Evolutionary conservation across 768 basidiomycete species (phyloP).

Genomic region (Agrocybe pediades): DNA sequence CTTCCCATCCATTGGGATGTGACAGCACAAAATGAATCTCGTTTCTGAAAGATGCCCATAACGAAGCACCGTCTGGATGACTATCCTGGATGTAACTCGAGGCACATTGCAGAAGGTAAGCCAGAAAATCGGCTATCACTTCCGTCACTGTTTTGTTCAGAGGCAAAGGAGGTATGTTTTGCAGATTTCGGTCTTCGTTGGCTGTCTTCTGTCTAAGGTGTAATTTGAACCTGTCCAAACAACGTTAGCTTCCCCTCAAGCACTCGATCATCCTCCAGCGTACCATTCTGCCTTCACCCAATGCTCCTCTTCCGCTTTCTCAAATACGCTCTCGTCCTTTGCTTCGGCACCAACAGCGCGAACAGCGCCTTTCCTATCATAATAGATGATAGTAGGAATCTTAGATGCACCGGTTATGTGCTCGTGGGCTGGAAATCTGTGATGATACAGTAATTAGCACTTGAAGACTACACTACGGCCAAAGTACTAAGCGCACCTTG

Average conservation of each 20-base stretch:
- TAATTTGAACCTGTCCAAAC: constrained; percentile 30
- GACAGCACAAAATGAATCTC: constrained; percentile 44
- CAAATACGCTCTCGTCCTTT: constrained; percentile 35
- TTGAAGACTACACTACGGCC: neutral
- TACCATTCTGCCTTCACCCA: constrained; percentile 53
- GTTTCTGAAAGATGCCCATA: constrained; percentile 39
- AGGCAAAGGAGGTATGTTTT: constrained; percentile 44
- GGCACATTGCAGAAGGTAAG: constrained; percentile 44
- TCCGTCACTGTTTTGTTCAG: constrained; percentile 36
- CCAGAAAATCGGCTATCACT: constrained; percentile 50
- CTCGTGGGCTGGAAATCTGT: constrained; percentile 52
- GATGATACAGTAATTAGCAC: neutral
- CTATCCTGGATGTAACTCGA: constrained; percentile 42
- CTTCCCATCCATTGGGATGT: constrained; percentile 46
- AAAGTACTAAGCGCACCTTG: constrained; percentile 23
- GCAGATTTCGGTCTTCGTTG: constrained; percentile 17
- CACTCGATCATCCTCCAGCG: neutral
- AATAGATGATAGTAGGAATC: constrained; percentile 42
- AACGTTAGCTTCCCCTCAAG: neutral
- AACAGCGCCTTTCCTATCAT: constrained; percentile 40
- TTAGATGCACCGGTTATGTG: constrained; percentile 44
- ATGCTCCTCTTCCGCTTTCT: constrained; percentile 41
- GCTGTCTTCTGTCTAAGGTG: constrained; percentile 29
- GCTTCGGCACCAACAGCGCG: constrained; percentile 52
- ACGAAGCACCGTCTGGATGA: constrained; percentile 36